Evolutionary conservation across 306 rosid genomes (phyloP).

Genomic region (Medicago lupulina): DNA sequence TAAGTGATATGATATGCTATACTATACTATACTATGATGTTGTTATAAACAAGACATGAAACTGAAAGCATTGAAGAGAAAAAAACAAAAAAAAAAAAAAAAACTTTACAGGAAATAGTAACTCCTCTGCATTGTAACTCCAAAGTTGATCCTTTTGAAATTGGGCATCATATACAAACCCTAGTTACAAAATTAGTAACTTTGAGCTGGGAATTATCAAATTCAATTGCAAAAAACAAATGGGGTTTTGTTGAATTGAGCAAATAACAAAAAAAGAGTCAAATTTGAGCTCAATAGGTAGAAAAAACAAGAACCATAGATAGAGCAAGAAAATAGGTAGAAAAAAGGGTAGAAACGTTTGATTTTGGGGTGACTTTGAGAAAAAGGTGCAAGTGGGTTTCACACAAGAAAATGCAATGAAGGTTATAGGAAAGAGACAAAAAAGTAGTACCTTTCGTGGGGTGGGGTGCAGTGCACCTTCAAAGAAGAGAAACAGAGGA

Average conservation of each 20-base stretch:
- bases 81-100: too few relatives aligned
- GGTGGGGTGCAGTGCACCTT: conserved; percentile 1
- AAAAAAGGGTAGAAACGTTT: background rate
- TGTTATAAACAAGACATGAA: background rate
- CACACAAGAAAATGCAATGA: conserved; percentile 19
- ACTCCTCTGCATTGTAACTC: background rate
- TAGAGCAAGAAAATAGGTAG: background rate
- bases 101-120: background rate
- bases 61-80: background rate
- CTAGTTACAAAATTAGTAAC: conserved; percentile 20
- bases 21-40: background rate
- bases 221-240: background rate
- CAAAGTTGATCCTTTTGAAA: background rate
- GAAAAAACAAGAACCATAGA: conserved; percentile 48
- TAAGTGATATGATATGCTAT: background rate
- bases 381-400: conserved; percentile 11
- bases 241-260: background rate
- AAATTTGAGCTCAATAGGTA: background rate
- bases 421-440: conserved; percentile 18
- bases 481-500: conserved; percentile 9
- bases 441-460: conserved; percentile 36
- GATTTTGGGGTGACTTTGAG: conserved; percentile 5
- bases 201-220: conserved; percentile 7
- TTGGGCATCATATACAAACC: conserved; percentile 16
- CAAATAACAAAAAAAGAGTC: background rate